Conservation (phyloP, 257 asterid species). For the Haberlea rhodopensis region DNA sequence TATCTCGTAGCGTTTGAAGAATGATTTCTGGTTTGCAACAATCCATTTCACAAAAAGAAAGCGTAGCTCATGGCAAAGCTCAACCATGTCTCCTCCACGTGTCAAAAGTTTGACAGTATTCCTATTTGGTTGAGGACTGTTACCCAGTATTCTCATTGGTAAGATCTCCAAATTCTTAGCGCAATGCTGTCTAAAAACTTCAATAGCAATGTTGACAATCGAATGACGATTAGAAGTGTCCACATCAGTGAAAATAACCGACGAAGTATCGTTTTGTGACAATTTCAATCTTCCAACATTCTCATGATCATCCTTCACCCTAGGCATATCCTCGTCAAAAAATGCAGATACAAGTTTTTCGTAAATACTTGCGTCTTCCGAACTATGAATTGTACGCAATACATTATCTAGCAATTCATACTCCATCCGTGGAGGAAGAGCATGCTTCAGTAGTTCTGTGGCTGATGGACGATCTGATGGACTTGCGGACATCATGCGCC, state of each 20-base stretch:
- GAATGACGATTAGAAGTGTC: conserved; percentile 67
- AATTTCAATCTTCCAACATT: conserved; percentile 55
- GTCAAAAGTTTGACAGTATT: conserved; percentile 72
- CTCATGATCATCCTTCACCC: conserved; percentile 46
- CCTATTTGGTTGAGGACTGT: conserved; percentile 56
- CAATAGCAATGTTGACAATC: conserved; percentile 57
- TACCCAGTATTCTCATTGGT: conserved; percentile 73
- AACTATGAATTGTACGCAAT: conserved; percentile 68
- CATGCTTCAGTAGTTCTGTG: conserved; percentile 80
- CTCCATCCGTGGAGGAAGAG: conserved; percentile 94
- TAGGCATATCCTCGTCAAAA: conserved; percentile 64
- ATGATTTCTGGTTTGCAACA: conserved; percentile 67
- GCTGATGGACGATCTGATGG: conserved; percentile 98
- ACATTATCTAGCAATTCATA: conserved; percentile 74
- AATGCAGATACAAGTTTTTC: conserved; percentile 78
- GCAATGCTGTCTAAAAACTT: conserved; percentile 70
- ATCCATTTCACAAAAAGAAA: conserved; percentile 81
- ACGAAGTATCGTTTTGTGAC: conserved; percentile 52
- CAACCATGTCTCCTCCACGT: conserved; percentile 88
- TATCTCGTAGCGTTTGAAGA: conserved; percentile 80
- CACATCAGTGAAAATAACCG: conserved; percentile 50
- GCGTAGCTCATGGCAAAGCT: conserved; percentile 92
- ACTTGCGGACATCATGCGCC: conserved; percentile 68
- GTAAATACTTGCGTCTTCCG: conserved; percentile 70
- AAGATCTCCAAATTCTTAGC: conserved; percentile 85